These are phyloP conservation scores for Phytophthora cryptogea DNA, from an alignment of 352 stramenopile species.

Conservation along the genomic window DNA sequence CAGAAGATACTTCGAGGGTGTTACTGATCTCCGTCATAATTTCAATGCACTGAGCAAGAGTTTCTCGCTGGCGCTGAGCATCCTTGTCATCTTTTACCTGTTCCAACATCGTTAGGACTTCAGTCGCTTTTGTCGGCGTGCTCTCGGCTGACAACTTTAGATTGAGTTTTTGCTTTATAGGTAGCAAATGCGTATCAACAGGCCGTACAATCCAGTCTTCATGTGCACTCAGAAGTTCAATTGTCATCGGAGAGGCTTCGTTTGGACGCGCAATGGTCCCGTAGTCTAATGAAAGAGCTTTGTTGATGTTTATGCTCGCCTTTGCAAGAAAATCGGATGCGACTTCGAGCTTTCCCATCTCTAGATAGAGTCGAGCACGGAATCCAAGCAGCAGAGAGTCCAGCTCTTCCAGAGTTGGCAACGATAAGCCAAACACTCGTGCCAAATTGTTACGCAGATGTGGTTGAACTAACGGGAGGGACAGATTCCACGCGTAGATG, in stretches of 20 bases:
- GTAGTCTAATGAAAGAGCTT: constrained; percentile 75
- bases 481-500: constrained; percentile 83
- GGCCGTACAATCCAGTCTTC: constrained; percentile 33
- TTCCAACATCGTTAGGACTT: constrained; percentile 67
- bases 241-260: constrained; percentile 21
- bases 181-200: constrained; percentile 73
- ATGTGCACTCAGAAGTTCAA: constrained; percentile 26
- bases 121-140: constrained; percentile 36
- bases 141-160: constrained; percentile 67
- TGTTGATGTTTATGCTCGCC: constrained; percentile 59
- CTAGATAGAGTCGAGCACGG: constrained; percentile 79
- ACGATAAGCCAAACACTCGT: constrained; percentile 70
- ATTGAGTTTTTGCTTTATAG: constrained; percentile 63
- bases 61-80: constrained; percentile 26
- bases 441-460: constrained; percentile 69
- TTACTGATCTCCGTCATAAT: constrained; percentile 22
- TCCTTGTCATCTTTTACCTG: constrained; percentile 77
- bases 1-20: neutral
- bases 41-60: constrained; percentile 31
- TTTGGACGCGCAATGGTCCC: constrained; percentile 22
- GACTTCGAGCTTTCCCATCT: constrained; percentile 89
- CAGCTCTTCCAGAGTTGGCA: constrained; percentile 69
- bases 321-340: constrained; percentile 85
- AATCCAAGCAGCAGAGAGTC: constrained; percentile 82
- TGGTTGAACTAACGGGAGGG: constrained; percentile 76